Evolutionary conservation across 192 early-diverging fungal genomes (phyloP), one percentile per base, ranked within the genome.

Genomic region (Dispira parvispora): DNA sequence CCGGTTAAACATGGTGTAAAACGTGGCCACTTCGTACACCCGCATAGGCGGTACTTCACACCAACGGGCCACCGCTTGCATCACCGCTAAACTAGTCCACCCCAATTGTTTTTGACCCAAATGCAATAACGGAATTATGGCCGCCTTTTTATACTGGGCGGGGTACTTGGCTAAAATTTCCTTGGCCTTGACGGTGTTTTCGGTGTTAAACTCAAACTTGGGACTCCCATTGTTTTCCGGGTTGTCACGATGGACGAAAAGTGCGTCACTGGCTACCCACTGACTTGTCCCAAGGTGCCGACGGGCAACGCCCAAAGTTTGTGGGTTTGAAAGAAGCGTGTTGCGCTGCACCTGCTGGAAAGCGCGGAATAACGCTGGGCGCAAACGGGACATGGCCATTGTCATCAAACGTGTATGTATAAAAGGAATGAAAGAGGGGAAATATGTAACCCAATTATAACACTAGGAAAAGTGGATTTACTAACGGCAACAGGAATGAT

Each of bases 1-100:
- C 68, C 92, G 81, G 81, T 97, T 97, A 78, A 90, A 99, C 96
- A 99, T 99, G 61, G 96, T 99, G 71, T 99, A 99, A 75, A 99
- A 99, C 38, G 94, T 98, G n/a, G 96, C 96, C 21, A 99, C 96
- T 71, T 99, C 94, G 79, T 98, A 98, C 52, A 99, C 94, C 61
- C 96, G 84, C 92, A 99, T 96, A 26, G 96, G 96, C 56, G 94
- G 91, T 4, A 98, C 85, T 68, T 98, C 92, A 28, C 94, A 75
- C 60, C 95, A 72, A 74, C 89, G 84, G 54, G 96, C 94, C 68
- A 99, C 88, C 55, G 89, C 80, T 76, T 99, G 94, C 96, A 99
- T 99, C 21, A 94, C 94, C 28, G 88, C 83, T 63, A 99, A 80
- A 64, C 84, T 86, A 11, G 91, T 94, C 81, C 84, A 99, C 44